Conservation (phyloP, 352 stramenopile genomes). For the Phytophthora constricta region DNA sequence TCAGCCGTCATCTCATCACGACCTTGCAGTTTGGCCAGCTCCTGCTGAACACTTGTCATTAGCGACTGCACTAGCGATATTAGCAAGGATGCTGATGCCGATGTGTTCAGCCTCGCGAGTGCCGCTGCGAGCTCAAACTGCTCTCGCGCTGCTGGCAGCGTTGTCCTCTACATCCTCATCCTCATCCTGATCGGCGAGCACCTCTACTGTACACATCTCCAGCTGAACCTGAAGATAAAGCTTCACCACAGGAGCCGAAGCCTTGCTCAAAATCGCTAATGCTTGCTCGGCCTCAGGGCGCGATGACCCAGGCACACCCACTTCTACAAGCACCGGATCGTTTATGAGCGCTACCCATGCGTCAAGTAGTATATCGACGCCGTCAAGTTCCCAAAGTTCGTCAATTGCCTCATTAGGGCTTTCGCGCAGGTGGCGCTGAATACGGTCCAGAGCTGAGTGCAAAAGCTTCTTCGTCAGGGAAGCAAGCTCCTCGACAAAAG, state of each 20-base stretch:
- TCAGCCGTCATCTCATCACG: slow-evolving; percentile 57
- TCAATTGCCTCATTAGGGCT: slow-evolving; percentile 58
- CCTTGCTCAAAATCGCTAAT: slow-evolving; percentile 55
- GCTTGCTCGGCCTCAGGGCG: slow-evolving; percentile 44
- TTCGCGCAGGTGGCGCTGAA: slow-evolving; percentile 58
- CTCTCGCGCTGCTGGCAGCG: slow-evolving; percentile 63
- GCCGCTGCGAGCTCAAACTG: slow-evolving; percentile 78
- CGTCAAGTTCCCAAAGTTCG: slow-evolving; percentile 87
- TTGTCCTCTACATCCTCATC: slow-evolving; percentile 88
- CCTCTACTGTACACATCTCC: slow-evolving; percentile 71
- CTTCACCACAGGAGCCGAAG: slow-evolving; percentile 67
- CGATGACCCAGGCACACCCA: slow-evolving; percentile 22
- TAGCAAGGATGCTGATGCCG: slow-evolving; percentile 58
- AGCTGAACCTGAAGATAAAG: slow-evolving; percentile 82
- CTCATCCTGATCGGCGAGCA: slow-evolving; percentile 74
- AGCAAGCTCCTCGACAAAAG: slow-evolving; percentile 74
- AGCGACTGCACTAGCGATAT: slow-evolving; percentile 71
- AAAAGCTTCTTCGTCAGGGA: slow-evolving; percentile 76
- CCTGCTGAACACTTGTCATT: slow-evolving; percentile 54
- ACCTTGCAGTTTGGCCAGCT: slow-evolving; percentile 48
- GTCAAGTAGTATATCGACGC: slow-evolving; percentile 80
- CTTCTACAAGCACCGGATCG: slow-evolving; percentile 60
- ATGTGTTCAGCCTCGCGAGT: slow-evolving; percentile 69
- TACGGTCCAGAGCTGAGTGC: slow-evolving; percentile 67
- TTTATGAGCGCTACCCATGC: slow-evolving; percentile 80